These are phyloP conservation scores for Pseudogymnoascus sp. DNA, from an alignment of 2,329 filamentous ascomycete species.

Conservation along the genomic window DNA sequence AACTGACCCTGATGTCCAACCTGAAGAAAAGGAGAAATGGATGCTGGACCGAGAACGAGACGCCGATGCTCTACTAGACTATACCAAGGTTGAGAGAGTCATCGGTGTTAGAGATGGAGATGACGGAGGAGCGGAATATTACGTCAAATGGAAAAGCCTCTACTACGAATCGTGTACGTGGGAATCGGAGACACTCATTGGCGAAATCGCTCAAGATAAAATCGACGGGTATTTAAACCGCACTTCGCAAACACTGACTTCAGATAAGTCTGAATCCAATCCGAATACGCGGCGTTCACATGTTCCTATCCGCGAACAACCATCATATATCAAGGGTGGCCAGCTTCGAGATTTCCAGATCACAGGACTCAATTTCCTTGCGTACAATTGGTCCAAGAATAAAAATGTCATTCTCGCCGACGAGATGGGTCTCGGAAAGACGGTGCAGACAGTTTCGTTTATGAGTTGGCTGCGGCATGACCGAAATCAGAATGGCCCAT, in stretches of 20 bases:
- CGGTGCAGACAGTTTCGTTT: conserved; percentile 93
- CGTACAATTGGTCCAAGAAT: conserved; percentile 87
- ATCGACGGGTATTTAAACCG: conserved; percentile 89
- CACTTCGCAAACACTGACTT: conserved; percentile 69
- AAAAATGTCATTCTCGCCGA: conserved; percentile 97
- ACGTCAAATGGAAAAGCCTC: conserved; percentile 93
- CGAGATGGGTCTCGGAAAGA: conserved; percentile 98
- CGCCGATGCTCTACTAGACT: conserved; percentile 80
- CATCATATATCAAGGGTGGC: conserved; percentile 74
- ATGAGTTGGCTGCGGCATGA: conserved; percentile 94
- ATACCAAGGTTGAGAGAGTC: conserved; percentile 85
- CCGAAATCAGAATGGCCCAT: conserved; percentile 83
- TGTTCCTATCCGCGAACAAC: conserved; percentile 69
- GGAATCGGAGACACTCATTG: conserved; percentile 72
- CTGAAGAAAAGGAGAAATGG: conserved; percentile 87
- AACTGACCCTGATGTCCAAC: conserved; percentile 64
- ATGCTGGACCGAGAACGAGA: conserved; percentile 90
- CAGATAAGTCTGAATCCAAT: conserved; percentile 70
- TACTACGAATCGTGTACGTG: conserved; percentile 93
- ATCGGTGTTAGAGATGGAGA: conserved; percentile 77
- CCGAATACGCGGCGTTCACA: conserved; percentile 63
- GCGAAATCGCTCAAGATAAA: conserved; percentile 71
- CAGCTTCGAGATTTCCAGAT: conserved; percentile 89
- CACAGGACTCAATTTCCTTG: conserved; percentile 87
- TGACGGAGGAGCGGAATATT: conserved; percentile 70